phyloP scores from a whole-genome alignment of 805 yeast genomes.

The Kuraishia piskuri region DNA sequence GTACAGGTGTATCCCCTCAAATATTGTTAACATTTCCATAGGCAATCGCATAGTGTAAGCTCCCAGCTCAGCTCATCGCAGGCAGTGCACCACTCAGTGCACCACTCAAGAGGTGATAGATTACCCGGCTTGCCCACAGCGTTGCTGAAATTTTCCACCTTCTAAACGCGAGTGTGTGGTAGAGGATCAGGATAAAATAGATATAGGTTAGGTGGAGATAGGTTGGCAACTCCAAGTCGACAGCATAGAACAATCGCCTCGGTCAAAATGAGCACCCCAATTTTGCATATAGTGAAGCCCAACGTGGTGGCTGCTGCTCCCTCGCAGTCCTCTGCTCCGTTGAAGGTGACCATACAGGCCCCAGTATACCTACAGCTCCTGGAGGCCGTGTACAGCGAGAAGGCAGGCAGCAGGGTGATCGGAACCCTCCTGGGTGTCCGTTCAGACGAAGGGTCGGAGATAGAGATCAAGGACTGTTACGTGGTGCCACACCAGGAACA shows the following conservation, averaged over 20 bases:
- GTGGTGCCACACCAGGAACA: conserved; percentile 74
- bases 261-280: background rate
- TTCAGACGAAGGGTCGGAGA: conserved; percentile 73
- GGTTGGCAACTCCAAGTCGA: background rate
- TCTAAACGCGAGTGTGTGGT: background rate
- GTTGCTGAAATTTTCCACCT: background rate
- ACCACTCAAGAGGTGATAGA: background rate
- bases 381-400: conserved; percentile 55
- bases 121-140: background rate
- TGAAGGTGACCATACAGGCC: conserved; percentile 50
- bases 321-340: conserved; percentile 28
- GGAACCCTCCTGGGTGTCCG: conserved; percentile 79
- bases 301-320: conserved; percentile 30
- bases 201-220: background rate
- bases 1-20: no score
- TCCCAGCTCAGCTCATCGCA: no score
- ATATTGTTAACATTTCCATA: no score
- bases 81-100: background rate
- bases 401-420: conserved; percentile 47
- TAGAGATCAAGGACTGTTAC: conserved; percentile 68
- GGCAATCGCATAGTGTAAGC: no score
- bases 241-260: background rate
- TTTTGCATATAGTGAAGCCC: conserved; percentile 34
- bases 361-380: conserved; percentile 70
- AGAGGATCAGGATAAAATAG: background rate